These are phyloP conservation scores for Hymenochaete sp. DNA, from an alignment of 1,284 basidiomycete species.

Conservation along the genomic window DNA sequence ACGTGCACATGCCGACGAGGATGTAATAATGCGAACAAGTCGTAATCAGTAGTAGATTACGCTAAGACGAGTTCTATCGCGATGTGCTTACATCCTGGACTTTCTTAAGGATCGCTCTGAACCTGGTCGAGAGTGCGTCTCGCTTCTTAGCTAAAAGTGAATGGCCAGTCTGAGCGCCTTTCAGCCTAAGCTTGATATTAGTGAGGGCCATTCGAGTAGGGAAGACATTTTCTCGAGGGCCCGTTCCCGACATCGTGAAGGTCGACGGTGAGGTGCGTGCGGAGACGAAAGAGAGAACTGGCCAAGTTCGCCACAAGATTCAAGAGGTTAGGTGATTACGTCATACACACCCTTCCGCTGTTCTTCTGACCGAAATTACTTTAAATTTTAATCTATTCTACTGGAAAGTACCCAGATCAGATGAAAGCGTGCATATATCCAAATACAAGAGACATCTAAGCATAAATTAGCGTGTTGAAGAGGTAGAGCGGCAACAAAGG, in stretches of 20 bases:
- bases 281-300: not conserved
- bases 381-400: no score
- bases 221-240: conserved; percentile 85
- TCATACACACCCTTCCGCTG: no score
- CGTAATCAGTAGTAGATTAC: not conserved
- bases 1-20: not conserved
- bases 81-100: conserved; percentile 75
- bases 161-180: conserved; percentile 96
- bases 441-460: no score
- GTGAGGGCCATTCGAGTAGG: conserved; percentile 94
- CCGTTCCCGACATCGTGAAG: conserved; percentile 75
- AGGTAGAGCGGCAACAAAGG: no score
- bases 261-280: not conserved
- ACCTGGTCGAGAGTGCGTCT: conserved; percentile 89
- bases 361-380: no score
- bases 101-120: conserved; percentile 82
- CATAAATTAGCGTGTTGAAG: no score
- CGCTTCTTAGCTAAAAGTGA: conserved; percentile 96
- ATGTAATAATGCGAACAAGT: not conserved
- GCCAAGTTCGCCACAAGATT: conserved; percentile 3
- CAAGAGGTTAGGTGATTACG: not conserved
- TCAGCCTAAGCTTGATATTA: conserved; percentile 87
- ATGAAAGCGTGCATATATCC: no score
- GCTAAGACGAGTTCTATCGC: not conserved
- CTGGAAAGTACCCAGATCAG: no score